phyloP scores from a whole-genome alignment of 805 yeast species.

The Maudiozyma saulgeensis region DNA sequence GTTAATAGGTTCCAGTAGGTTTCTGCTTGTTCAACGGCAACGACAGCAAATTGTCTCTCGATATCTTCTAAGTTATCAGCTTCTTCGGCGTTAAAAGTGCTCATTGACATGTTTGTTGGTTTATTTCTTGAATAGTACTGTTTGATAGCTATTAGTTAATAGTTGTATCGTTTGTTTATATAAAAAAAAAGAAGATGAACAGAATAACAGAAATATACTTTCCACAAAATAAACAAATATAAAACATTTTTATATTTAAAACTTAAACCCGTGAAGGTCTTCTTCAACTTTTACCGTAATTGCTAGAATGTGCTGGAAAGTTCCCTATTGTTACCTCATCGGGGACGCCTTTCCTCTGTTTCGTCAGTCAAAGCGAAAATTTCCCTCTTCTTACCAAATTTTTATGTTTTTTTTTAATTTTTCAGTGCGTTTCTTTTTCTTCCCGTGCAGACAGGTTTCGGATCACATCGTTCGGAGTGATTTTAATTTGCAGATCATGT shows the following conservation, averaged over 20 bases:
- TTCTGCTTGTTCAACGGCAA: slow-evolving; percentile 92
- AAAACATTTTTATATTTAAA: too few relatives aligned
- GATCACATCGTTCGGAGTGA: too few relatives aligned
- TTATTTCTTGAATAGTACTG: not conserved
- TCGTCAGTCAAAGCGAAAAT: too few relatives aligned
- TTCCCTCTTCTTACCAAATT: too few relatives aligned
- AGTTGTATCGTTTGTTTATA: not conserved
- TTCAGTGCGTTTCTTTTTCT: too few relatives aligned
- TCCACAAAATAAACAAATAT: not conserved
- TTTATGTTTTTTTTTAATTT: too few relatives aligned
- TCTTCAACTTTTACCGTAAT: not conserved
- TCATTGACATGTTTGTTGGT: not conserved
- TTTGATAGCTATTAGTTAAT: not conserved
- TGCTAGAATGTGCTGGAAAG: not conserved
- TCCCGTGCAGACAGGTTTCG: too few relatives aligned
- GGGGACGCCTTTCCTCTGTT: not conserved
- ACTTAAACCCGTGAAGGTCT: too few relatives aligned
- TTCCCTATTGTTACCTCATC: not conserved
- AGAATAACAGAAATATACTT: not conserved
- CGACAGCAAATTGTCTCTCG: slow-evolving; percentile 95
- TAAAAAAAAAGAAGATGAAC: not conserved
- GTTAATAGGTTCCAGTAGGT: slow-evolving; percentile 80
- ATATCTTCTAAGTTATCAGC: slow-evolving; percentile 95
- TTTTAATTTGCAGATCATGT: too few relatives aligned
- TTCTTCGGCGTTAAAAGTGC: slow-evolving; percentile 65